phyloP scores from a whole-genome alignment of 768 basidiomycete genomes.

The Auriscalpium vulgare region DNA sequence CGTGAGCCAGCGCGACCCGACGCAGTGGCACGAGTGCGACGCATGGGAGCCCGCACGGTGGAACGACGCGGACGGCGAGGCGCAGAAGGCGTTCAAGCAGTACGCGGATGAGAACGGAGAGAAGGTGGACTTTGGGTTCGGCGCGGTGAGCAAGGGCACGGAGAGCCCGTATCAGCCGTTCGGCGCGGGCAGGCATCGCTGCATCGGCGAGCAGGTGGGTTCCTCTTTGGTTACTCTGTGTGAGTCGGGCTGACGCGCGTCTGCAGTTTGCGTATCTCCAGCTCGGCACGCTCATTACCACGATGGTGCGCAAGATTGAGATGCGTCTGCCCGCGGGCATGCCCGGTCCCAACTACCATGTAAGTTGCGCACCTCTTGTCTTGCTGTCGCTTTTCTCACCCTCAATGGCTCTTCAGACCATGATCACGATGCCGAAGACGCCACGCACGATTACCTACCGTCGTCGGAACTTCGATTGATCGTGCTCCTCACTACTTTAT shows the following conservation, averaged over 20 bases:
- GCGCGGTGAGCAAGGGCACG: slow-evolving; percentile 91
- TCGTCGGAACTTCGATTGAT: slow-evolving; percentile 44
- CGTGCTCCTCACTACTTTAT: not conserved
- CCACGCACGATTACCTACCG: slow-evolving; percentile 61
- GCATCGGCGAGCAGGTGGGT: slow-evolving; percentile 80
- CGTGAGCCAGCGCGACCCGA: slow-evolving; percentile 80
- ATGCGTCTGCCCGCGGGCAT: slow-evolving; percentile 59
- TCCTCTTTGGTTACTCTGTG: not conserved
- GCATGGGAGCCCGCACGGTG: slow-evolving; percentile 81
- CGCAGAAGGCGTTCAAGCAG: slow-evolving; percentile 65
- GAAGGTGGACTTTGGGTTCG: slow-evolving; percentile 95
- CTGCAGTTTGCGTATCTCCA: slow-evolving; percentile 89
- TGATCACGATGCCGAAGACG: slow-evolving; percentile 85
- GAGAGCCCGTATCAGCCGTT: slow-evolving; percentile 96
- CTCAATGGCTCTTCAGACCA: slow-evolving; percentile 46
- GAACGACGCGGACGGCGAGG: slow-evolving; percentile 78
- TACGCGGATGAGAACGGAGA: slow-evolving; percentile 74
- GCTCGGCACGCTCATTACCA: slow-evolving; percentile 74
- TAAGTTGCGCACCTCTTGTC: slow-evolving; percentile 31
- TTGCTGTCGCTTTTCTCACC: not conserved
- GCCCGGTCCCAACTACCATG: slow-evolving; percentile 86
- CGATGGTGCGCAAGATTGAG: slow-evolving; percentile 70
- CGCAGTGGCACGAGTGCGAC: slow-evolving; percentile 65
- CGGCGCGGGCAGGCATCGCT: slow-evolving; percentile 92
- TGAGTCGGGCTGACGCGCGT: slow-evolving; percentile 5